Evolutionary conservation across 441 rosid species (phyloP).

Genomic region (Rhodomyrtus psidioides): DNA sequence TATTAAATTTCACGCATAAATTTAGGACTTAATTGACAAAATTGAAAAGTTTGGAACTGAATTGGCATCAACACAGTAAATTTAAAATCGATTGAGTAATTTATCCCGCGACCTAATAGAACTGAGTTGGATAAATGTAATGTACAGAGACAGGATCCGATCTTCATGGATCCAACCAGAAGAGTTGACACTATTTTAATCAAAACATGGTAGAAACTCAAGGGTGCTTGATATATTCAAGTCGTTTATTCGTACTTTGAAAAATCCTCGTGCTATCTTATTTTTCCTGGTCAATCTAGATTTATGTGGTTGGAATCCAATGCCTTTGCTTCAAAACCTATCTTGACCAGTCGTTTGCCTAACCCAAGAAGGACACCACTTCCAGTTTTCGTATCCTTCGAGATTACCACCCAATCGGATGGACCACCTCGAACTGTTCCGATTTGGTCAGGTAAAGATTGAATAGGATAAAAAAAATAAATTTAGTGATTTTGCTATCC

Average conservation of each 20-base stretch:
- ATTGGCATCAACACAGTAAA: too few relatives aligned
- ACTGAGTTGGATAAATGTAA: not conserved
- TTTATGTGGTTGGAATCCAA: not conserved
- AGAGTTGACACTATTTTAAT: not conserved
- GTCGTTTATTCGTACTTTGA: not conserved
- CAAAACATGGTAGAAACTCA: not conserved
- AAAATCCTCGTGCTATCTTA: not conserved
- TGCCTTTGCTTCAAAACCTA: not conserved
- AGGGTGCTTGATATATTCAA: not conserved
- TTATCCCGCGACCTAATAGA: not conserved
- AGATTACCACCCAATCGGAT: not conserved
- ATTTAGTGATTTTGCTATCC: not conserved
- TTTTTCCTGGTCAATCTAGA: not conserved
- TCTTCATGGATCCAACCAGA: not conserved
- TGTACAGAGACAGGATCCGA: not conserved
- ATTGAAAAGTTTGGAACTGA: not conserved
- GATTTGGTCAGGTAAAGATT: not conserved
- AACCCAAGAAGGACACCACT: not conserved
- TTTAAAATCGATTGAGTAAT: too few relatives aligned
- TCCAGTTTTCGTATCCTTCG: not conserved
- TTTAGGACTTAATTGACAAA: too few relatives aligned
- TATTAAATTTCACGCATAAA: too few relatives aligned
- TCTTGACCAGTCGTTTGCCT: not conserved
- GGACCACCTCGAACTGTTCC: not conserved
- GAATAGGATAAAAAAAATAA: too few relatives aligned